Percentiles rank a stretch among this genome's conserved stretches.
Evolutionary conservation across 352 stramenopile genomes (phyloP).

Genomic region (Bremia lactucae): DNA sequence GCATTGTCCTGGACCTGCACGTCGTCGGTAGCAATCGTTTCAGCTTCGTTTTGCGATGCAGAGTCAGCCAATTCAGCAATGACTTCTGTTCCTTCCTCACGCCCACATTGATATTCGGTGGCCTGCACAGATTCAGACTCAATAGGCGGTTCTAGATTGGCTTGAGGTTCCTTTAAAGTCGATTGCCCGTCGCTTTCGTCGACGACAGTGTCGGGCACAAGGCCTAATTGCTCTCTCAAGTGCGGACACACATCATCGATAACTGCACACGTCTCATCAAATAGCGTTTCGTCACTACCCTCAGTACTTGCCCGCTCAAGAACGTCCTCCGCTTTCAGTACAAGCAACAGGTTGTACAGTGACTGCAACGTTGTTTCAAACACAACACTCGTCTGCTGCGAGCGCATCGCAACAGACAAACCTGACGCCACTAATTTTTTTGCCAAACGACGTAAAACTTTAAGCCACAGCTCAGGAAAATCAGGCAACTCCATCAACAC

Average conservation of each 20-base stretch:
- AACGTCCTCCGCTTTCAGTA: constrained; percentile 70
- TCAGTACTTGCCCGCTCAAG: constrained; percentile 41
- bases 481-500: constrained; percentile 53
- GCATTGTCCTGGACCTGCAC: constrained; percentile 11
- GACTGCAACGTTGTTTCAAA: constrained; percentile 82
- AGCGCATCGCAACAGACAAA: constrained; percentile 16
- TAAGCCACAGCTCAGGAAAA: constrained; percentile 70
- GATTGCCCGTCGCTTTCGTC: constrained; percentile 4
- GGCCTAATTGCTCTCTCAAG: constrained; percentile 62
- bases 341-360: constrained; percentile 77
- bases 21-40: constrained; percentile 12
- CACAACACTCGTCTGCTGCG: constrained; percentile 45
- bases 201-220: constrained; percentile 28
- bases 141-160: background rate
- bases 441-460: constrained; percentile 57
- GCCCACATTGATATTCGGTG: background rate
- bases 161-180: background rate
- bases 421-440: constrained; percentile 49
- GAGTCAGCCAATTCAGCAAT: background rate
- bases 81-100: constrained; percentile 3
- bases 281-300: constrained; percentile 38
- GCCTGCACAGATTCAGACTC: background rate
- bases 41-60: background rate
- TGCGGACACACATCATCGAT: constrained; percentile 69
- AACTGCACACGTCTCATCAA: constrained; percentile 58